These are phyloP conservation scores for Paraurostyla sp. DNA, from an alignment of 73 alveolate species.

Conservation along the genomic window DNA sequence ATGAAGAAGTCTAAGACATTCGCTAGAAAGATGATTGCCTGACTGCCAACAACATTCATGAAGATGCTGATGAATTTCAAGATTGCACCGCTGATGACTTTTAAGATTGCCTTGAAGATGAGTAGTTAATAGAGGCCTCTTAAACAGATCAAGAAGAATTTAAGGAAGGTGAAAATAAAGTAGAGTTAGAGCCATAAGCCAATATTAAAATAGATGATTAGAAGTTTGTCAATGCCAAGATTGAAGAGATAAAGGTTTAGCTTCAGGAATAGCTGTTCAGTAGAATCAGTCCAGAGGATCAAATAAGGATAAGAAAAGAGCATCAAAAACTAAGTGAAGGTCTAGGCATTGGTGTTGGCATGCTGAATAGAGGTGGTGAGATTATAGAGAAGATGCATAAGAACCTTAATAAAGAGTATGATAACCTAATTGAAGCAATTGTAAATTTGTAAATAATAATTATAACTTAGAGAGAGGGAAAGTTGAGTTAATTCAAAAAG, in stretches of 20 bases:
- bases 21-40: background rate
- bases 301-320: background rate
- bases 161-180: background rate
- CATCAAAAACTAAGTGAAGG: background rate
- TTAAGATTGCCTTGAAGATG: background rate
- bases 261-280: background rate
- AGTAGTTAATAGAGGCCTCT: background rate
- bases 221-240: too few species aligned
- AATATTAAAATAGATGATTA: background rate
- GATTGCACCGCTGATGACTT: slow-evolving; percentile 22
- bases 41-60: background rate
- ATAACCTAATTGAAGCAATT: too few species aligned
- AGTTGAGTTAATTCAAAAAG: background rate
- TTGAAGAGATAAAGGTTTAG: background rate
- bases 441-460: too few species aligned
- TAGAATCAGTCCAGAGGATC: background rate
- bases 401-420: background rate
- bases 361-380: background rate
- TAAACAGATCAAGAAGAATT: background rate
- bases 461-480: background rate
- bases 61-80: background rate
- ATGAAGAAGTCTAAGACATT: background rate
- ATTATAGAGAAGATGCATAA: too few species aligned
- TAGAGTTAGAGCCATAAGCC: background rate
- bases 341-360: background rate